Evolutionary conservation across 306 rosid species (phyloP), one percentile per base, ranked within the genome.

Genomic region (Phaseolus lunatus): DNA sequence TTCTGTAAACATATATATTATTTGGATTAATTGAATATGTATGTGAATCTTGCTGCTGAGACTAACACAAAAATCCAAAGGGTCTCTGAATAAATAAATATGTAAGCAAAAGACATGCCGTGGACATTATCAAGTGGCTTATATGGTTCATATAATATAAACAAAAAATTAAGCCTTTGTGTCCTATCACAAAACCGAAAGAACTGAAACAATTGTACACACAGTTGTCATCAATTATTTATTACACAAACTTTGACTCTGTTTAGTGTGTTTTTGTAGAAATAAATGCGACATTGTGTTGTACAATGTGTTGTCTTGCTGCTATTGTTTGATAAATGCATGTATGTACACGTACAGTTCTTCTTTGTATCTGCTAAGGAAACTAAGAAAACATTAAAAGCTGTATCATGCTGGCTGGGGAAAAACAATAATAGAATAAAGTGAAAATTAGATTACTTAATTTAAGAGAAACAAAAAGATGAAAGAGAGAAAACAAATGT

Each of bases 201-300:
- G 80, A 75, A 41, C 20, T 67, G 63, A 72, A 73, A 72, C 76
- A 79, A 31, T 62, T 5, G 35, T 62, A 68, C 58, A 68, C 57
- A 73, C 66, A 75, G 85, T 79, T 78, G 88, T 71, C 84, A 57
- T 79, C 86, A 82, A 88, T 84, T 79, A 81, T 81, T 70, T 83
- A 49, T 12, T 44, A 56, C 54, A 45, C 27, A 67, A 67, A 49
- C 82, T 72, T 19, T 57, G 75, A 78, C 80, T 45, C 57, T 45
- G 63, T 31, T 20, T 53, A 19, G 18, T 41, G 31, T 37, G 16
- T 1, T 27, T 41, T 35, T 49, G 23, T 10, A 20, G 27, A 53
- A 53, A 53, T 53, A 9, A 16, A 7, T 56, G 31, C 16, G 9
- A 56, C 54, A 66, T 54, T 45, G 33, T 9, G 5, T 8, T 2